A percentile compares a stretch with the other conserved stretches of the same genome.
Evolutionary conservation across 2,329 filamentous ascomycete species (phyloP).

Genomic region (Seiridium unicorne): DNA sequence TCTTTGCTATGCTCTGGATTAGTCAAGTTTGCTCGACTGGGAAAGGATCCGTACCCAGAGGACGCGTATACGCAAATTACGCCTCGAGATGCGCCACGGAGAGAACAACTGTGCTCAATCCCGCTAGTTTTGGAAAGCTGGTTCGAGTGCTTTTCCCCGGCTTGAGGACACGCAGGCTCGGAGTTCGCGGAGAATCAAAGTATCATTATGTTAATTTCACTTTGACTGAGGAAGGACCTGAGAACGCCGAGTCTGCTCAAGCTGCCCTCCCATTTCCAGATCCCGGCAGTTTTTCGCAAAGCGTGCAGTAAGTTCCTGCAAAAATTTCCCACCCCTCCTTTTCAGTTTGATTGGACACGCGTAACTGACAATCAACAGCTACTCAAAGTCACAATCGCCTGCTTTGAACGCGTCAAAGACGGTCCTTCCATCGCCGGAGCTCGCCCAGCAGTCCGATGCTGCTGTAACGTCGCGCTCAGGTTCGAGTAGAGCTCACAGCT

Average conservation of each 20-base stretch:
- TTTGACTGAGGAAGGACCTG: constrained; percentile 55
- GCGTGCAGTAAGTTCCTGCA: constrained; percentile 43
- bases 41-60: constrained; percentile 84
- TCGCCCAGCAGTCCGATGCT: constrained; percentile 29
- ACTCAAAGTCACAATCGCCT: constrained; percentile 27
- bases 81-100: constrained; percentile 90
- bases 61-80: constrained; percentile 93
- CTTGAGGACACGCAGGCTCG: constrained; percentile 86
- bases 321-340: neutral
- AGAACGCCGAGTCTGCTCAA: constrained; percentile 43
- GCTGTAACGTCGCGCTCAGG: constrained; percentile 19
- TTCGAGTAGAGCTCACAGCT: constrained; percentile 41
- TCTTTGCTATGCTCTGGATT: constrained; percentile 88
- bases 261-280: constrained; percentile 51
- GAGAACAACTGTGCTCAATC: constrained; percentile 91
- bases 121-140: constrained; percentile 95
- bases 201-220: constrained; percentile 85
- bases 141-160: constrained; percentile 95
- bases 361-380: constrained; percentile 28
- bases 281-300: constrained; percentile 43
- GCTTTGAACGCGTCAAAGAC: constrained; percentile 17
- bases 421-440: constrained; percentile 36
- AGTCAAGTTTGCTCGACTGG: constrained; percentile 70
- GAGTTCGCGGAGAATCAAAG: constrained; percentile 94
- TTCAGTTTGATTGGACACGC: neutral